Percentiles rank a stretch among this genome's conserved stretches.
These are phyloP conservation scores for Musa troglodytarum DNA, from an alignment of 176 grass and related monocot species.

Conservation along the genomic window DNA sequence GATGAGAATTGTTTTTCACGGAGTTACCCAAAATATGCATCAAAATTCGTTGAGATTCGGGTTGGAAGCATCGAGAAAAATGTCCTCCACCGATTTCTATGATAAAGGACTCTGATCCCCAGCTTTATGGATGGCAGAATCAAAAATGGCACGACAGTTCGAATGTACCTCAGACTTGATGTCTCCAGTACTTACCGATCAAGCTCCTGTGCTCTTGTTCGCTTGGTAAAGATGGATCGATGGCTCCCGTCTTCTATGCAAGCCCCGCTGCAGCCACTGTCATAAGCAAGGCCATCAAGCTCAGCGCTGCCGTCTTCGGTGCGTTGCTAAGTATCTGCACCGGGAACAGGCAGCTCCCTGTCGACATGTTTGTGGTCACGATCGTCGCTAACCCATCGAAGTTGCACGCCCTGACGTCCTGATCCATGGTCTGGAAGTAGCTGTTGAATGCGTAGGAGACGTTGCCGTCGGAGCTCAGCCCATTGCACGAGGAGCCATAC, in stretches of 20 bases:
- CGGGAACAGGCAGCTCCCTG: conserved; percentile 24
- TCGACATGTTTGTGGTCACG: conserved; percentile 16
- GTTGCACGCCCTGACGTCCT: conserved; percentile 22
- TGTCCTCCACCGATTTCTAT: too few species aligned
- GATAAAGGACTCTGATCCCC: too few species aligned
- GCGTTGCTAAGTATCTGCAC: conserved; percentile 37
- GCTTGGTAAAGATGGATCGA: too few species aligned
- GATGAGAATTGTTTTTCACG: too few species aligned
- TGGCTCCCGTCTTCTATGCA: neutral
- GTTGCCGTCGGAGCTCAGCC: conserved; percentile 27
- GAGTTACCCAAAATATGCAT: too few species aligned
- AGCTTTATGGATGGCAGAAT: too few species aligned
- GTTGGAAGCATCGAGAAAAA: too few species aligned
- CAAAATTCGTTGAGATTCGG: too few species aligned
- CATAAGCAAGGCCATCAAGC: neutral
- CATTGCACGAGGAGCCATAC: conserved; percentile 51
- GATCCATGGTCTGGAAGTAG: conserved; percentile 36
- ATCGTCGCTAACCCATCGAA: conserved; percentile 23
- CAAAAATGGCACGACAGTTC: too few species aligned
- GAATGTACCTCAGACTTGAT: too few species aligned
- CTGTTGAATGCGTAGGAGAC: conserved; percentile 32
- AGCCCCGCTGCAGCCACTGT: neutral
- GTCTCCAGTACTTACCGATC: too few species aligned
- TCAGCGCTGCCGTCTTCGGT: neutral
- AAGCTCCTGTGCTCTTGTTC: too few species aligned